Conservation (phyloP, 306 rosid genomes). For the Prunus mume region DNA sequence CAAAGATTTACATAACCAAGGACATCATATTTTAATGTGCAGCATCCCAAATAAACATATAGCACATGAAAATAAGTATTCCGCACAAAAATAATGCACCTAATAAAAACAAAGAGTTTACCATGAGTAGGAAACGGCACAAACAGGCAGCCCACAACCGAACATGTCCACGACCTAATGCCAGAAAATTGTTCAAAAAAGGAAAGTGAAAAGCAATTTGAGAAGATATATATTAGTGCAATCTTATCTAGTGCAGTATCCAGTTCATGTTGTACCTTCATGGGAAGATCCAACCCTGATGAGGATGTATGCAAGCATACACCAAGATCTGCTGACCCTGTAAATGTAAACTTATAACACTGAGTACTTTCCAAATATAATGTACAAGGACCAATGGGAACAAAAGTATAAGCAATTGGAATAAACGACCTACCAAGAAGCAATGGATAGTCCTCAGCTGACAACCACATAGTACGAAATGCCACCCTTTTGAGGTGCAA, state of each 20-base stretch:
- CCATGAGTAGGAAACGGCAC: conserved; percentile 99
- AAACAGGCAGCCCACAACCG: conserved; percentile 97
- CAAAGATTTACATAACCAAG: conserved; percentile 4
- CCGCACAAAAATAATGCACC: background rate
- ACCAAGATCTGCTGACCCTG: conserved; percentile 95
- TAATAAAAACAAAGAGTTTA: conserved; percentile 20
- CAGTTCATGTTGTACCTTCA: conserved; percentile 62
- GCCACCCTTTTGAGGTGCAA: conserved; percentile 87
- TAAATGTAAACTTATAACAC: conserved; percentile 22
- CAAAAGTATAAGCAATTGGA: background rate
- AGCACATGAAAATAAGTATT: background rate
- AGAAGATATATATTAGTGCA: background rate
- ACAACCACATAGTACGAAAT: conserved; percentile 92
- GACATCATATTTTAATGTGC: conserved; percentile 9
- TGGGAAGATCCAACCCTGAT: conserved; percentile 97
- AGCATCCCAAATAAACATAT: background rate
- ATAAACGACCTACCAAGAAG: conserved; percentile 63
- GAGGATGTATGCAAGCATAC: conserved; percentile 96
- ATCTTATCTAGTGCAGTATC: background rate
- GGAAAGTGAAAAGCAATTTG: background rate
- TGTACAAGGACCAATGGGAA: conserved; percentile 1
- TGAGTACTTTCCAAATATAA: conserved; percentile 3
- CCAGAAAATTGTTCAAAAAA: background rate
- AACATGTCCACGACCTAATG: conserved; percentile 94
- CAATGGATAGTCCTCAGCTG: conserved; percentile 94